phyloP scores from a whole-genome alignment of 305 asterid species.

The Fraxinus greggii region DNA sequence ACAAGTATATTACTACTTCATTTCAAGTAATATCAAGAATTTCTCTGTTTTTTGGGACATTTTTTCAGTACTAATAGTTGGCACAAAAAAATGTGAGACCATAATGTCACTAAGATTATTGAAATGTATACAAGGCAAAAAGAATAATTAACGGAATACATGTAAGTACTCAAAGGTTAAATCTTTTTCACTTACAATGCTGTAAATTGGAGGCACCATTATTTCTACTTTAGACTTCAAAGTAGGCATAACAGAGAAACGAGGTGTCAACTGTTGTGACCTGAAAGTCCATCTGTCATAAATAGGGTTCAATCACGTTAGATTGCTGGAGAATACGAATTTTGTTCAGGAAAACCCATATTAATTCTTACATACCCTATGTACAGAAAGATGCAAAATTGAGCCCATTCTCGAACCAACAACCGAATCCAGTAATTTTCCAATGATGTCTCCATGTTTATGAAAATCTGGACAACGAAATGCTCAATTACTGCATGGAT shows the following conservation, averaged over 20 bases:
- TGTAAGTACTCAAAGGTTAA: background rate
- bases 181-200: constrained; percentile 61
- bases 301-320: constrained; percentile 2
- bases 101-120: background rate
- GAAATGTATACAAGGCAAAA: background rate
- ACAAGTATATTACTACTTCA: background rate
- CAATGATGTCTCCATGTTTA: constrained; percentile 55
- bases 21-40: background rate
- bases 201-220: constrained; percentile 78
- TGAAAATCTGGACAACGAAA: constrained; percentile 53
- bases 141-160: background rate
- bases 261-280: constrained; percentile 66
- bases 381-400: constrained; percentile 60
- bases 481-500: constrained; percentile 13
- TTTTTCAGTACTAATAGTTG: background rate
- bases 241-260: constrained; percentile 74
- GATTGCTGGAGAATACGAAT: background rate
- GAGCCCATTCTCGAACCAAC: constrained; percentile 83
- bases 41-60: background rate
- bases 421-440: constrained; percentile 75
- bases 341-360: background rate
- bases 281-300: constrained; percentile 74
- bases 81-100: background rate
- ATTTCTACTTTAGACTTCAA: constrained; percentile 43
- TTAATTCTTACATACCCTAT: constrained; percentile 56